These are phyloP conservation scores for Emericellopsis terricola DNA, from an alignment of 495 filamentous ascomycete species.

Conservation along the genomic window DNA sequence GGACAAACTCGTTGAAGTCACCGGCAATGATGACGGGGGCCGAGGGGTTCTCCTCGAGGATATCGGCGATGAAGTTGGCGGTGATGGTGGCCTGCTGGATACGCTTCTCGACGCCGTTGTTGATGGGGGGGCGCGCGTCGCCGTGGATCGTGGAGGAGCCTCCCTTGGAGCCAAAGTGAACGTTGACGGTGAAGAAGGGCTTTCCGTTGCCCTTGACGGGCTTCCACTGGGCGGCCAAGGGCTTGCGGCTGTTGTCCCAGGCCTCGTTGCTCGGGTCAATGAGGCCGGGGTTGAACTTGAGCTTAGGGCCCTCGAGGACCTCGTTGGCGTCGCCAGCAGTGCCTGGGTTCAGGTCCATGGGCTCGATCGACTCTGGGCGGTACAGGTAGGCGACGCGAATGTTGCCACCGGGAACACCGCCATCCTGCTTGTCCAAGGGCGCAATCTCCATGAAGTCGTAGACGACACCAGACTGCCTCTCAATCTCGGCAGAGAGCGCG, in stretches of 20 bases:
- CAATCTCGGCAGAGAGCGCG: constrained; percentile 23
- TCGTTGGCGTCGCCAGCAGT: constrained; percentile 21
- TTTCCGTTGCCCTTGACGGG: constrained; percentile 17
- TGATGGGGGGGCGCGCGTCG: constrained; percentile 40
- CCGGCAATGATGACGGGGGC: constrained; percentile 32
- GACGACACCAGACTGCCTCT: constrained; percentile 12
- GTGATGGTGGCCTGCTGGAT: constrained; percentile 28
- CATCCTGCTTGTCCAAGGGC: constrained; percentile 29
- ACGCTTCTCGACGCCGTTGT: constrained; percentile 31
- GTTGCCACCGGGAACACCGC: constrained; percentile 43
- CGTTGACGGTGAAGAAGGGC: constrained; percentile 41
- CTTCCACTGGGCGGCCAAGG: constrained; percentile 37
- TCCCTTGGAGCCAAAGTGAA: constrained; percentile 38
- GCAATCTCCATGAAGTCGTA: constrained; percentile 32
- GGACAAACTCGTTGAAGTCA: constrained; percentile 48
- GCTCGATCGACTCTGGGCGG: constrained; percentile 26
- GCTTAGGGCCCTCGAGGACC: constrained; percentile 26
- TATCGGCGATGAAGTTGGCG: constrained; percentile 17
- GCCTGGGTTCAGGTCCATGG: constrained; percentile 30
- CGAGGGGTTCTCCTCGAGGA: constrained; percentile 21
- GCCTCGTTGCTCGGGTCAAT: constrained; percentile 35
- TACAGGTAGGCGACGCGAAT: constrained; percentile 47
- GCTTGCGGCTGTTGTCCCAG: constrained; percentile 35
- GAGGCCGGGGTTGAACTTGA: constrained; percentile 40
- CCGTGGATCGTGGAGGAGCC: constrained; percentile 36